Evolutionary conservation across 805 yeast genomes (phyloP).

Genomic region (Wickerhamiella brachini): DNA sequence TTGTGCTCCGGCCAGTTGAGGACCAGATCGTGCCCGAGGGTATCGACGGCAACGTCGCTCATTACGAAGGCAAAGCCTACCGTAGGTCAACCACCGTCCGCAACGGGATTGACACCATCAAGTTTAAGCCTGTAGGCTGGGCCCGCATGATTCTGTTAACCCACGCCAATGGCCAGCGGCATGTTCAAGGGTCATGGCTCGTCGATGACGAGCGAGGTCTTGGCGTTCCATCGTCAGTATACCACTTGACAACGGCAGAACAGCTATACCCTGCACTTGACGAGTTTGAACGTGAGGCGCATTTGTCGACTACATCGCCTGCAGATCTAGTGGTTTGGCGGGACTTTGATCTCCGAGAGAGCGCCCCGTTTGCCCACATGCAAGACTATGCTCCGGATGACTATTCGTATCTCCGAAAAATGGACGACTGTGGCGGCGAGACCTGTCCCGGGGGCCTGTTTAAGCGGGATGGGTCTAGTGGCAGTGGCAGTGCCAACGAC

Average conservation of each 20-base stretch:
- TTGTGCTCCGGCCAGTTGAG: slow-evolving; percentile 14
- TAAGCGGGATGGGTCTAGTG: background rate
- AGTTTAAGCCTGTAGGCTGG: slow-evolving; percentile 22
- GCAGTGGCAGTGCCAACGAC: background rate
- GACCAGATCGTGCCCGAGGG: slow-evolving; percentile 5
- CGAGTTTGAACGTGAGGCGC: slow-evolving; percentile 4
- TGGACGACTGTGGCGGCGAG: too few species aligned
- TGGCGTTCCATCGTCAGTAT: slow-evolving; percentile 20
- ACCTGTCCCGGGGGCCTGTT: background rate
- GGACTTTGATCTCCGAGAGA: slow-evolving; percentile 16
- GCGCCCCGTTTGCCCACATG: slow-evolving; percentile 4
- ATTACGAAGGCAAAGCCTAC: slow-evolving; percentile 19
- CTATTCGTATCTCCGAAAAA: background rate
- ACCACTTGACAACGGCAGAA: slow-evolving; percentile 15
- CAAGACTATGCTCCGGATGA: slow-evolving; percentile 6
- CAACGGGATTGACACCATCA: slow-evolving; percentile 7
- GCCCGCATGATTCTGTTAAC: slow-evolving; percentile 19
- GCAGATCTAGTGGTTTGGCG: slow-evolving; percentile 18
- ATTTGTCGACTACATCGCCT: background rate
- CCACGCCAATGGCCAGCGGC: slow-evolving; percentile 3
- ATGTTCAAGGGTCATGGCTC: slow-evolving; percentile 19
- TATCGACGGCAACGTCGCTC: slow-evolving; percentile 4
- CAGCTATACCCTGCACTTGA: slow-evolving; percentile 3
- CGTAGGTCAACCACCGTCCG: slow-evolving; percentile 13
- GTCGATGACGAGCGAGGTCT: slow-evolving; percentile 22